phyloP scores from a whole-genome alignment of 768 basidiomycete species.

The Daedaleopsis nitida region DNA sequence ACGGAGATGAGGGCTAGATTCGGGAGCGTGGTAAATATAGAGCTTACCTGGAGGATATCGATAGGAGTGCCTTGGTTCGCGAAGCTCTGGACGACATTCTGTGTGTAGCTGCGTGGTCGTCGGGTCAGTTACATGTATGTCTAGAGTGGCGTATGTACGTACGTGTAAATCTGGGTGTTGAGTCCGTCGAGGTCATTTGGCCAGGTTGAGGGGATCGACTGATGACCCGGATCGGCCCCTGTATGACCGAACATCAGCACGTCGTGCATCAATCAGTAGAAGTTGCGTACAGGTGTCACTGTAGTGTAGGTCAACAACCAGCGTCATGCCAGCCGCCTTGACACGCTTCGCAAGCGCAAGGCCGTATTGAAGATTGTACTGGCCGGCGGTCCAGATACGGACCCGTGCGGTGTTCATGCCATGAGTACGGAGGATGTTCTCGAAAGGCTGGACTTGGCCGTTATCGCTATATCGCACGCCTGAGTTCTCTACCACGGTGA shows the following conservation, averaged over 20 bases:
- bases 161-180: conserved; percentile 61
- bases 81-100: conserved; percentile 53
- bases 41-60: conserved; percentile 49
- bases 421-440: conserved; percentile 54
- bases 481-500: conserved; percentile 52
- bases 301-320: conserved; percentile 61
- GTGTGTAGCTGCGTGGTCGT: conserved; percentile 48
- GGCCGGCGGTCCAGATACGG: conserved; percentile 64
- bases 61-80: conserved; percentile 54
- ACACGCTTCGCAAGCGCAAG: conserved; percentile 57
- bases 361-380: conserved; percentile 54
- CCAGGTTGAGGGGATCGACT: conserved; percentile 60
- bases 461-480: conserved; percentile 49
- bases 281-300: conserved; percentile 57
- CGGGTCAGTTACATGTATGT: background rate
- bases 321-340: conserved; percentile 54
- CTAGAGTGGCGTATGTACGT: conserved; percentile 9
- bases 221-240: conserved; percentile 70
- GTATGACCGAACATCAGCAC: background rate
- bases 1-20: background rate
- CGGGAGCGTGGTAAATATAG: background rate
- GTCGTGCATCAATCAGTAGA: background rate
- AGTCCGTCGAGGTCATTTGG: conserved; percentile 49
- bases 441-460: conserved; percentile 40
- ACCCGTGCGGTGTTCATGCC: conserved; percentile 62